A percentile compares a stretch with the other conserved stretches of the same genome.
Conservation (phyloP, 1,284 basidiomycete species). For the Cerrena zonata region DNA sequence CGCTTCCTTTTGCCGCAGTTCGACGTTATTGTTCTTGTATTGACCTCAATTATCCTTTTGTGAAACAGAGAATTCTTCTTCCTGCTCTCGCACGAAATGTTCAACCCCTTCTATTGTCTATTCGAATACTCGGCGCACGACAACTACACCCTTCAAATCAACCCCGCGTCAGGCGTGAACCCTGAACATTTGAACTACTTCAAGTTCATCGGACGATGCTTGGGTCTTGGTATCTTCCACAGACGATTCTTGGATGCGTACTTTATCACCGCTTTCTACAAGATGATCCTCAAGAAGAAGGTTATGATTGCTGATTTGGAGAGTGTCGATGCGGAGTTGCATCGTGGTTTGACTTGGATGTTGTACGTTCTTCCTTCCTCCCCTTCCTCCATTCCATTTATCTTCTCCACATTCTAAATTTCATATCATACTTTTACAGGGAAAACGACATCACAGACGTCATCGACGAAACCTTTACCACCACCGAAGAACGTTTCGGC, state of each 20-base stretch:
- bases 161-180: slow-evolving; percentile 95
- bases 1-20: not conserved
- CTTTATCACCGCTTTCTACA: slow-evolving; percentile 98
- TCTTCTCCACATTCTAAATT: too few species aligned
- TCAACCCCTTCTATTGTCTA: slow-evolving; percentile 98
- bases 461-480: slow-evolving; percentile 91
- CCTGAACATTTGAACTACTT: slow-evolving; percentile 99
- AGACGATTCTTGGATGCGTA: slow-evolving; percentile 97
- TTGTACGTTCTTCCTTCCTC: slow-evolving; percentile 49
- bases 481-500: slow-evolving; percentile 94
- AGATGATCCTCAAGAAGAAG: slow-evolving; percentile 92
- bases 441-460: slow-evolving; percentile 94
- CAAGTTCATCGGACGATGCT: slow-evolving; percentile 94
- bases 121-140: slow-evolving; percentile 99
- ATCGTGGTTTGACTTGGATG: slow-evolving; percentile 96
- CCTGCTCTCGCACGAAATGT: slow-evolving; percentile 96
- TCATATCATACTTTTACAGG: slow-evolving; percentile 32
- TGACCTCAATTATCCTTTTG: slow-evolving; percentile 3
- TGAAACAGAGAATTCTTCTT: slow-evolving; percentile 93
- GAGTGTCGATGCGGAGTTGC: slow-evolving; percentile 84
- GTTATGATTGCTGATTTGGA: slow-evolving; percentile 84
- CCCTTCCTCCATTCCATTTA: not conserved
- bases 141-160: slow-evolving; percentile 98
- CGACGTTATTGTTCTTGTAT: slow-evolving; percentile 8
- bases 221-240: slow-evolving; percentile 97